A percentile compares a stretch with the other conserved stretches of the same genome.
These are phyloP conservation scores for Lagenaria siceraria DNA, from an alignment of 306 rosid genomes.

Conservation along the genomic window DNA sequence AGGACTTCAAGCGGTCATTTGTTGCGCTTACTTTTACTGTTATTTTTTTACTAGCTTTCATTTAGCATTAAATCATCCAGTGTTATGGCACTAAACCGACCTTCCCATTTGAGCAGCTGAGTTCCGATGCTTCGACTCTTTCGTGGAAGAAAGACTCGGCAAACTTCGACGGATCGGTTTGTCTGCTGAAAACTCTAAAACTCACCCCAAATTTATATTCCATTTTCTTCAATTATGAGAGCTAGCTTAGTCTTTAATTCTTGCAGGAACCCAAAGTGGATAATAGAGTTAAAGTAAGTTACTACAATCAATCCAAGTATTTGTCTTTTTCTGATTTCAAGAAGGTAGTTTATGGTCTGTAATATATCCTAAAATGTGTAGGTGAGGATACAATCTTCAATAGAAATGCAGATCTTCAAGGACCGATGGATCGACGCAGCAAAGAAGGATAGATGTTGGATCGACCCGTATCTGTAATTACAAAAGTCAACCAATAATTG, in stretches of 20 bases:
- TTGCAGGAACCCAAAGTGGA: slow-evolving; percentile 32
- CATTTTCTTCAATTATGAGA: background rate
- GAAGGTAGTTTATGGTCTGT: background rate
- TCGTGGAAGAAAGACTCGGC: background rate
- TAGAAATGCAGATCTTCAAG: slow-evolving; percentile 32
- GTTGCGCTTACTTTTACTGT: background rate
- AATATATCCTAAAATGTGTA: background rate
- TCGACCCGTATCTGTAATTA: slow-evolving; percentile 37
- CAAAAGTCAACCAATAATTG: background rate
- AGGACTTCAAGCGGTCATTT: background rate
- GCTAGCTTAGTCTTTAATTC: background rate
- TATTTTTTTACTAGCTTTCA: background rate
- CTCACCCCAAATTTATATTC: background rate
- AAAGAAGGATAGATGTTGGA: slow-evolving; percentile 27
- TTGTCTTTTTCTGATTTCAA: background rate
- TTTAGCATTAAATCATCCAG: background rate
- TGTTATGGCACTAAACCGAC: background rate
- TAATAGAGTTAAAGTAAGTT: slow-evolving; percentile 35
- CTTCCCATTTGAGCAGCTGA: background rate
- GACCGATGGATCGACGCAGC: slow-evolving; percentile 32
- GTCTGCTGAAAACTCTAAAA: background rate
- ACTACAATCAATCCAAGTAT: background rate
- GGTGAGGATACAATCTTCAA: slow-evolving; percentile 34
- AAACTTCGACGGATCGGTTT: background rate
- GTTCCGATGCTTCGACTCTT: background rate